These are phyloP conservation scores for Beta corolliflora DNA, from an alignment of 179 eudicot species.

Conservation along the genomic window DNA sequence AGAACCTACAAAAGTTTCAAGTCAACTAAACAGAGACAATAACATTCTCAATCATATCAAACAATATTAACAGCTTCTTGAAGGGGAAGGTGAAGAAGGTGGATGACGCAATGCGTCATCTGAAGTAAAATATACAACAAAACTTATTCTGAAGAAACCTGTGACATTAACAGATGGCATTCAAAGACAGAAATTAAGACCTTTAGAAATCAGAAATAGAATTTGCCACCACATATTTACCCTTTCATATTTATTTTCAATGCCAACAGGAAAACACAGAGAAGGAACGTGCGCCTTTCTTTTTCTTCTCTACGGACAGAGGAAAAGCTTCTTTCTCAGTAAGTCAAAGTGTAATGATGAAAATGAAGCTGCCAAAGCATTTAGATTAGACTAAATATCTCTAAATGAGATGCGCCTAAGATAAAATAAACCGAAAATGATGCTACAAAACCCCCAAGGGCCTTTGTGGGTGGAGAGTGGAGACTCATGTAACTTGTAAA, in stretches of 20 bases:
- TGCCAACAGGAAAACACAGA: not conserved
- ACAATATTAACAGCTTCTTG: not conserved
- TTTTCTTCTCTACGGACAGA: not conserved
- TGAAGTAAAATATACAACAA: not conserved
- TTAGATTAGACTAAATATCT: too few species aligned
- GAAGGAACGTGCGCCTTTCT: not conserved
- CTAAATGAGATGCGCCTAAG: too few species aligned
- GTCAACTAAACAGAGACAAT: not conserved
- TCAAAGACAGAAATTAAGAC: not conserved
- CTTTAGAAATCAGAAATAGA: not conserved
- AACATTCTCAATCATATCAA: not conserved
- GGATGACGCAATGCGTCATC: not conserved
- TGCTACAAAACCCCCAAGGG: not conserved
- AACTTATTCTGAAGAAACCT: not conserved
- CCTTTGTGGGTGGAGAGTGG: too few species aligned
- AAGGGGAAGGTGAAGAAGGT: not conserved
- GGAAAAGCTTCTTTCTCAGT: not conserved
- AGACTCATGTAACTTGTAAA: too few species aligned
- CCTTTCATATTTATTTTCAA: too few species aligned
- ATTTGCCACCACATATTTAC: not conserved
- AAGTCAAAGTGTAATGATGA: not conserved
- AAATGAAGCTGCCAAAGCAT: too few species aligned
- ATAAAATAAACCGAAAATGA: not conserved
- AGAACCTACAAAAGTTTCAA: conserved; percentile 50
- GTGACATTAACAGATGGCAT: not conserved